A percentile compares a stretch with the other conserved stretches of the same genome.
Conservation (phyloP, 345 rosid genomes). For the Ceriops decandra region DNA sequence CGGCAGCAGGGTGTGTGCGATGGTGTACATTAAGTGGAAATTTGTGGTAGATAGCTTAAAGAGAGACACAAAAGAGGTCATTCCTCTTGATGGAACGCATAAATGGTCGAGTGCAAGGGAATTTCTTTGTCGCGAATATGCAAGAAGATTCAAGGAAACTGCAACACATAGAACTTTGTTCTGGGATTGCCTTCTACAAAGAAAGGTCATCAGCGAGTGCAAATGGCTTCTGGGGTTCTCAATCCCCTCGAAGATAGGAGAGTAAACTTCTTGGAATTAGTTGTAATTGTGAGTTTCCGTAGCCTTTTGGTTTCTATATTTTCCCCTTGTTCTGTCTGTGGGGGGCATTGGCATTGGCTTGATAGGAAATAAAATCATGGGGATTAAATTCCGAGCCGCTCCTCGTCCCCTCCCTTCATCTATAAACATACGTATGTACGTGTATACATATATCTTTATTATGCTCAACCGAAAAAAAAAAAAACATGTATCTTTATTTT, state of each 20-base stretch:
- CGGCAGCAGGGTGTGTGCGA: not conserved
- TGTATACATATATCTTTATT: no score
- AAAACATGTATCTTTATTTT: no score
- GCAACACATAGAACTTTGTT: slow-evolving; percentile 7
- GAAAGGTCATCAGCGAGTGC: not conserved
- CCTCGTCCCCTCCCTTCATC: no score
- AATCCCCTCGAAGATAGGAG: slow-evolving; percentile 8
- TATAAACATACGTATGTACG: no score
- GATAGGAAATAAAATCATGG: slow-evolving; percentile 6
- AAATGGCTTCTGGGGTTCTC: slow-evolving; percentile 7
- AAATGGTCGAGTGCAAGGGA: slow-evolving; percentile 1
- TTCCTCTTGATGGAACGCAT: slow-evolving; percentile 8
- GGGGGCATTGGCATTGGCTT: slow-evolving; percentile 9
- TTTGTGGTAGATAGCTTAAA: slow-evolving; percentile 2
- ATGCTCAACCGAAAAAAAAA: no score
- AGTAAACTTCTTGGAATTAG: slow-evolving; percentile 8
- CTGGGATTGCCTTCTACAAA: not conserved
- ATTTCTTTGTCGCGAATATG: slow-evolving; percentile 8
- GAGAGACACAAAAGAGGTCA: not conserved
- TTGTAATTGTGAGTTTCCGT: slow-evolving; percentile 15
- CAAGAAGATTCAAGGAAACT: not conserved
- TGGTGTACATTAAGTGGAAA: not conserved
- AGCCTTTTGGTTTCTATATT: not conserved
- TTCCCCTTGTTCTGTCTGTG: not conserved
- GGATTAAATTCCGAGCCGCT: not conserved